phyloP scores from a whole-genome alignment of 1,284 basidiomycete species.

The Thecaphora thlaspeos region DNA sequence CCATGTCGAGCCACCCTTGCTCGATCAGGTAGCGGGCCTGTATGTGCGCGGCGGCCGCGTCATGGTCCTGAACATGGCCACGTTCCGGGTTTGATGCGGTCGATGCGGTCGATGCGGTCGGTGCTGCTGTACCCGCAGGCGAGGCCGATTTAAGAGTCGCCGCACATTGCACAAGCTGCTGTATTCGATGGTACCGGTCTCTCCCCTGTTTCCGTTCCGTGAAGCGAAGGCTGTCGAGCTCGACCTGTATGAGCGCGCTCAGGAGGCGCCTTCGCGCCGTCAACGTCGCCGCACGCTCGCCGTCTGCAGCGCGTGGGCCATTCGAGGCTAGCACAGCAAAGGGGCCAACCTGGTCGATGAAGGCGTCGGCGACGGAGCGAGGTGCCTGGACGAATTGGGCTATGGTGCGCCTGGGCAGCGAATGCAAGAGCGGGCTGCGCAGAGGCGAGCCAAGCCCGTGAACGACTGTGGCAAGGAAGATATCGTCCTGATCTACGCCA shows the following conservation, averaged over 20 bases:
- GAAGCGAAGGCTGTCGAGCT: conserved; percentile 12
- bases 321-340: no score
- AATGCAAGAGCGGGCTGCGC: conserved; percentile 5
- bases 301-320: background rate
- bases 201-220: background rate
- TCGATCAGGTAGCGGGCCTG: background rate
- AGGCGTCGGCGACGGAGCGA: background rate
- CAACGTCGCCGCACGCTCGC: background rate
- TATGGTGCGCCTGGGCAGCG: background rate
- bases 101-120: background rate
- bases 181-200: background rate
- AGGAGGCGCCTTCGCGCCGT: background rate
- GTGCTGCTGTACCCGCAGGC: background rate
- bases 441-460: conserved; percentile 16
- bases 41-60: background rate
- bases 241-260: conserved; percentile 8
- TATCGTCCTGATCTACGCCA: conserved; percentile 13
- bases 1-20: background rate
- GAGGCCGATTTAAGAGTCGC: background rate
- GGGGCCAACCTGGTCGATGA: background rate
- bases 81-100: background rate
- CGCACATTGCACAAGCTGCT: background rate
- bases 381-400: background rate
- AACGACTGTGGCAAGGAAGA: conserved; percentile 18
- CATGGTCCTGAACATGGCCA: background rate